Conservation (phyloP, 2,329 filamentous ascomycete genomes). For the Aspergillus pseudoterreus region DNA sequence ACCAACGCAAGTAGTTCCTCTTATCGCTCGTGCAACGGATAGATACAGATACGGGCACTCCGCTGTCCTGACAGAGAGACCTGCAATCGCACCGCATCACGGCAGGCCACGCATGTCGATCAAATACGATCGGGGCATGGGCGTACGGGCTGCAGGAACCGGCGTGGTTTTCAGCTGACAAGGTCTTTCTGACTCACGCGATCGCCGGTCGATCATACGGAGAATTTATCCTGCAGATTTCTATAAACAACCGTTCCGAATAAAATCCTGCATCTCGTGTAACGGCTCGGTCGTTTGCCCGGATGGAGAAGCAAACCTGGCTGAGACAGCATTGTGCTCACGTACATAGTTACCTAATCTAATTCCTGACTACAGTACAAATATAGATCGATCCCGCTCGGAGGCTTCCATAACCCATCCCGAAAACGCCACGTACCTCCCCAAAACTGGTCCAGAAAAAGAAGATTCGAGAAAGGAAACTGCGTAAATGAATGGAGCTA, state of each 20-base stretch:
- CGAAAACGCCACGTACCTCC: neutral
- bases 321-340: neutral
- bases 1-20: neutral
- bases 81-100: slow-evolving; percentile 1
- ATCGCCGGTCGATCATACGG: neutral
- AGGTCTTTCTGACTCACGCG: slow-evolving; percentile 2
- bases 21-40: neutral
- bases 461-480: neutral
- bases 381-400: slow-evolving; percentile 1
- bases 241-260: neutral
- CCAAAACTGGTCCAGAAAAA: too few relatives aligned
- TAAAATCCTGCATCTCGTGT: slow-evolving; percentile 3
- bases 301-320: slow-evolving; percentile 5
- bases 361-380: slow-evolving; percentile 1
- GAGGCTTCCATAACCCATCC: neutral
- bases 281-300: slow-evolving; percentile 9
- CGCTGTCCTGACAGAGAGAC: neutral
- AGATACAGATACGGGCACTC: neutral
- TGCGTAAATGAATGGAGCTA: neutral
- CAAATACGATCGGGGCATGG: slow-evolving; percentile 16
- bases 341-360: neutral
- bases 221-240: neutral
- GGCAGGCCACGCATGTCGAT: slow-evolving; percentile 6
- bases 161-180: slow-evolving; percentile 23
- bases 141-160: slow-evolving; percentile 28